Evolutionary conservation across 768 basidiomycete species (phyloP), one percentile per base, ranked within the genome.

Genomic region (Ramaria sp.): DNA sequence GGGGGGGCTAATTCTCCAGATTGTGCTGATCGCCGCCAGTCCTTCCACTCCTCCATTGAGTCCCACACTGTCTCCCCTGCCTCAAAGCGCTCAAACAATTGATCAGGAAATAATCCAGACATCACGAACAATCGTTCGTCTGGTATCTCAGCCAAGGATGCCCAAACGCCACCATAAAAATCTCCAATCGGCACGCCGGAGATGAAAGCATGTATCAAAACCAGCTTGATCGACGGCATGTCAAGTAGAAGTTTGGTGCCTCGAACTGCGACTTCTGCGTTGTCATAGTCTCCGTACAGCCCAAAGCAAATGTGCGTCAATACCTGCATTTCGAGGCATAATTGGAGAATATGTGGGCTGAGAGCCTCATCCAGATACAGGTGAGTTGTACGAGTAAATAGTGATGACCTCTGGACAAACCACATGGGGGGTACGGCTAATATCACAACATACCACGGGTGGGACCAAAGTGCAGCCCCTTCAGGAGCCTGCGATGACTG

Each of bases 41-140:
- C 54, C 27, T 30, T 34, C 22, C 45, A 48, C 9, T 33, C 43
- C 3, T 6, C 43, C 11, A 48, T 24, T 10, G 43, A 46, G 34
- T 56, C 54, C 54, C 54, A 56, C 11, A 56, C 42, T 12, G 54
- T 56, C 30, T 56, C n/a, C n/a, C 54, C 54, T 7, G 42, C 20
- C 34, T 56, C 54, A 34, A 56, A 56, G 11, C 7, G n/a, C 12
- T 56, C 54, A 20, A 56, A 24, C 2, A 56, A 47, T 4, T 56
- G 9, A 20, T 46, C 54, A 30, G 10, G 12, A 12, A 15, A 12
- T 27, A 47, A 47, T 3, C 54, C 54, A 20, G 54, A 19, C 11
- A 22, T 43, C 9, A 56, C 54, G 13, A 27, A 22, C 24, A 56
- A 33, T 19, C 54, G 54, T 30, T 48, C 17, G 34, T 56, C 54